Conservation (phyloP, 345 rosid genomes). For the Lepidium didymum region DNA sequence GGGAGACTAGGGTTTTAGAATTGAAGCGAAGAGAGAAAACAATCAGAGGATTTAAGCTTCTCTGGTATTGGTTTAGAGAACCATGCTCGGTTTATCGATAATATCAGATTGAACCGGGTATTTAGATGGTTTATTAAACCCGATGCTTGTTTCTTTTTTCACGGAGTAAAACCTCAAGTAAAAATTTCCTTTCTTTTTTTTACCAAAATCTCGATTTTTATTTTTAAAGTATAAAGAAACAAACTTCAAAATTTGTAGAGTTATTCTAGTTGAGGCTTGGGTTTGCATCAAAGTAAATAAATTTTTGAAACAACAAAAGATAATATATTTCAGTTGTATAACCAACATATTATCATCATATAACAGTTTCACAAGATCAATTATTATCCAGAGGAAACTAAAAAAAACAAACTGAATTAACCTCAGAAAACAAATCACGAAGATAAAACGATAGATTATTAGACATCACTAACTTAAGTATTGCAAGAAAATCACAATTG, state of each 20-base stretch:
- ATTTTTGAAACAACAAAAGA: neutral
- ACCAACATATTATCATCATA: neutral
- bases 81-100: neutral
- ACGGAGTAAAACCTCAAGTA: neutral
- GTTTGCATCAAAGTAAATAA: too few relatives aligned
- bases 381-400: neutral
- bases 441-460: neutral
- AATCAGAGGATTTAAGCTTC: neutral
- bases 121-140: neutral
- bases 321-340: neutral
- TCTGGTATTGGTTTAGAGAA: neutral
- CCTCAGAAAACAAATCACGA: constrained; percentile 3
- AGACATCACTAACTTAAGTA: constrained; percentile 1
- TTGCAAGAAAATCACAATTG: neutral
- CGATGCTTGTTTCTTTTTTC: neutral
- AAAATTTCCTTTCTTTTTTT: neutral
- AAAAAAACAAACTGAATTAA: neutral
- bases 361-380: constrained; percentile 12
- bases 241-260: too few relatives aligned
- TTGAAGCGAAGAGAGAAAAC: neutral
- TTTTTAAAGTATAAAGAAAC: too few relatives aligned
- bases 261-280: too few relatives aligned
- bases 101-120: neutral
- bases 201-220: too few relatives aligned
- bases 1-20: constrained; percentile 30